A percentile compares a stretch with the other conserved stretches of the same genome.
phyloP scores from a whole-genome alignment of 306 rosid species.

The Sicyos edulis region DNA sequence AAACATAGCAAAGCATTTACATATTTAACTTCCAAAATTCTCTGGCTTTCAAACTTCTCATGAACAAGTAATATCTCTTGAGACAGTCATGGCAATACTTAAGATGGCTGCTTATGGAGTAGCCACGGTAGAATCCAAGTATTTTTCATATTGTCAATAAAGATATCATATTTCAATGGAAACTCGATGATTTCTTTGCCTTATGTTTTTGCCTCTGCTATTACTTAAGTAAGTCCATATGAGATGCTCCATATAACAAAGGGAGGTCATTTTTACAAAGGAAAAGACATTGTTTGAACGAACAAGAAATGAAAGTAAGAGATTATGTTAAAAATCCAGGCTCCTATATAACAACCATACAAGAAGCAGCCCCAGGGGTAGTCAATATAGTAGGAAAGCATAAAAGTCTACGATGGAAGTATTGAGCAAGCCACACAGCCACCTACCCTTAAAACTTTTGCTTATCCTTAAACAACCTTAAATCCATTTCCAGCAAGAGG shows the following conservation, averaged over 20 bases:
- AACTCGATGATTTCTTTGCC: background rate
- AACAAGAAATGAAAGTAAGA: too few species aligned
- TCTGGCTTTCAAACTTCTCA: too few species aligned
- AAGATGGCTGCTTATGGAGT: background rate
- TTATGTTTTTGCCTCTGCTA: background rate
- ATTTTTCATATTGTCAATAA: background rate
- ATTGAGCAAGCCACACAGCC: background rate
- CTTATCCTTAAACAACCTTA: background rate
- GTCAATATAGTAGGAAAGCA: constrained; percentile 5
- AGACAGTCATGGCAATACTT: background rate
- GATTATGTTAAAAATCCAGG: too few species aligned
- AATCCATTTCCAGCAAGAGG: background rate
- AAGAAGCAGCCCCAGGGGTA: background rate
- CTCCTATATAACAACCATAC: background rate
- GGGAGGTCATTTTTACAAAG: background rate
- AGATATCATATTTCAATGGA: background rate
- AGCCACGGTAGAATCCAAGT: background rate
- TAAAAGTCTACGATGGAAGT: background rate
- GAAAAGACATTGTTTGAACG: background rate
- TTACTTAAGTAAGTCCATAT: background rate
- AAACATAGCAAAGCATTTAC: constrained; percentile 3
- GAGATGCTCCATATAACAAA: background rate
- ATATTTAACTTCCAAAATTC: constrained; percentile 10
- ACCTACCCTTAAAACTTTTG: background rate
- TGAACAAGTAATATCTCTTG: constrained; percentile 4